Percentiles rank a stretch among this genome's conserved stretches.
Evolutionary conservation across 805 yeast genomes (phyloP).

Genomic region (Lipomyces chichibuensis): DNA sequence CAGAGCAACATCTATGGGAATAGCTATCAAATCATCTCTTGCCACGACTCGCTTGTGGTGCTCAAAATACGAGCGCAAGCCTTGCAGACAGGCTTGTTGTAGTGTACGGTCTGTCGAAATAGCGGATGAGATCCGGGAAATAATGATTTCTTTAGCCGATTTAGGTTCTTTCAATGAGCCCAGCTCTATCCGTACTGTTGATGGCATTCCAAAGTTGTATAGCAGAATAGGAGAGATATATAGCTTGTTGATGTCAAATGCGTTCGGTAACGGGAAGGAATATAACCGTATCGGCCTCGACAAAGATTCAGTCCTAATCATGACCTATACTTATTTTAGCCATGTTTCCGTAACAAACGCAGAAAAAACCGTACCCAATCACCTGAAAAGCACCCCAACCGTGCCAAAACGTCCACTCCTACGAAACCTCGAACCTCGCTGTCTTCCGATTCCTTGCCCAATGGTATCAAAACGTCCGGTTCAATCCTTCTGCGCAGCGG

Average conservation of each 20-base stretch:
- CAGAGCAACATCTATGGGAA: conserved; percentile 70
- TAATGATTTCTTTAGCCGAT: conserved; percentile 64
- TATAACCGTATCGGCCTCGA: conserved; percentile 51
- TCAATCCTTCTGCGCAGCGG: conserved; percentile 31
- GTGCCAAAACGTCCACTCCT: conserved; percentile 55
- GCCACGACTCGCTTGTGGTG: conserved; percentile 59
- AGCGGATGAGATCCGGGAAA: conserved; percentile 71
- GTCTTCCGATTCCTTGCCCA: conserved; percentile 47
- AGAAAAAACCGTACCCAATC: conserved; percentile 52
- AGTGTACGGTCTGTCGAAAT: conserved; percentile 63
- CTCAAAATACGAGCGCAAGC: conserved; percentile 66
- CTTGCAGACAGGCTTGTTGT: conserved; percentile 63
- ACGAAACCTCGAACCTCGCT: conserved; percentile 52
- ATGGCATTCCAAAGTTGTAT: conserved; percentile 52
- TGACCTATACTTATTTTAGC: conserved; percentile 15
- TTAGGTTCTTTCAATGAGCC: conserved; percentile 42
- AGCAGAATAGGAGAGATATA: conserved; percentile 67
- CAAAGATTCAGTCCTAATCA: conserved; percentile 7
- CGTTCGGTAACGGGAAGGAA: conserved; percentile 68
- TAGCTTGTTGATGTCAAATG: conserved; percentile 47
- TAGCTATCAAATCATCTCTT: conserved; percentile 72
- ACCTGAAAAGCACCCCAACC: conserved; percentile 68
- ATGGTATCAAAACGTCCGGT: conserved; percentile 16
- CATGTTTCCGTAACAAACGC: conserved; percentile 33
- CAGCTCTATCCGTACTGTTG: conserved; percentile 34